Percentiles rank a stretch among this genome's conserved stretches.
Conservation (phyloP, 305 asterid species). For the Fraxinus platypoda region DNA sequence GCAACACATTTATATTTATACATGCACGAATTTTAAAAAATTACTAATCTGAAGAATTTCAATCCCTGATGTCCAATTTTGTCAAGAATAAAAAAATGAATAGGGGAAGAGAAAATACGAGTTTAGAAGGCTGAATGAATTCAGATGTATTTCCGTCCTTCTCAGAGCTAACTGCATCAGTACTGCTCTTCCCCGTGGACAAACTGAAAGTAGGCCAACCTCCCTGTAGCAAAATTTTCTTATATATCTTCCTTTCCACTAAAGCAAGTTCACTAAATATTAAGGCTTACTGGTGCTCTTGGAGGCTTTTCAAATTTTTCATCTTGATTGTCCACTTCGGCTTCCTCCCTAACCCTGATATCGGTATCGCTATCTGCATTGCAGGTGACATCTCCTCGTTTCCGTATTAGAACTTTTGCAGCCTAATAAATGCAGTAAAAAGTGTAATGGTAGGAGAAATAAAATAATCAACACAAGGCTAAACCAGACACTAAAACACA, state of each 20-base stretch:
- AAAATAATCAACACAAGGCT: slow-evolving; percentile 6
- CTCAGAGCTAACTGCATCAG: slow-evolving; percentile 29
- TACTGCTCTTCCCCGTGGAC: slow-evolving; percentile 31
- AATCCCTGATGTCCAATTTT: not conserved
- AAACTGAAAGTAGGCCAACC: slow-evolving; percentile 29
- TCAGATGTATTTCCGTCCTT: slow-evolving; percentile 33
- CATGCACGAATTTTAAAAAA: not conserved
- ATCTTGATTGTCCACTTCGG: slow-evolving; percentile 31
- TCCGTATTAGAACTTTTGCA: slow-evolving; percentile 39
- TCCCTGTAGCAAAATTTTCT: slow-evolving; percentile 40
- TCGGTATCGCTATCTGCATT: slow-evolving; percentile 22
- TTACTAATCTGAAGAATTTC: not conserved
- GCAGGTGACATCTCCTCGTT: slow-evolving; percentile 32
- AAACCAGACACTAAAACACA: slow-evolving; percentile 11
- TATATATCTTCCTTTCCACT: slow-evolving; percentile 13
- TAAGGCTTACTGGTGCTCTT: slow-evolving; percentile 52
- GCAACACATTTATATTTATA: not conserved
- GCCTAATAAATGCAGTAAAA: slow-evolving; percentile 42
- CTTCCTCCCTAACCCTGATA: slow-evolving; percentile 33
- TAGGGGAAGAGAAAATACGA: slow-evolving; percentile 22
- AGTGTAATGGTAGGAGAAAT: slow-evolving; percentile 16
- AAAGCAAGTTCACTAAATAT: slow-evolving; percentile 6
- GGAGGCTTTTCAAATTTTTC: slow-evolving; percentile 55
- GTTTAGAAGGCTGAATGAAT: slow-evolving; percentile 33
- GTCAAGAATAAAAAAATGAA: not conserved